phyloP scores from a whole-genome alignment of 2,329 filamentous ascomycete genomes.

The Fusarium proliferatum region DNA sequence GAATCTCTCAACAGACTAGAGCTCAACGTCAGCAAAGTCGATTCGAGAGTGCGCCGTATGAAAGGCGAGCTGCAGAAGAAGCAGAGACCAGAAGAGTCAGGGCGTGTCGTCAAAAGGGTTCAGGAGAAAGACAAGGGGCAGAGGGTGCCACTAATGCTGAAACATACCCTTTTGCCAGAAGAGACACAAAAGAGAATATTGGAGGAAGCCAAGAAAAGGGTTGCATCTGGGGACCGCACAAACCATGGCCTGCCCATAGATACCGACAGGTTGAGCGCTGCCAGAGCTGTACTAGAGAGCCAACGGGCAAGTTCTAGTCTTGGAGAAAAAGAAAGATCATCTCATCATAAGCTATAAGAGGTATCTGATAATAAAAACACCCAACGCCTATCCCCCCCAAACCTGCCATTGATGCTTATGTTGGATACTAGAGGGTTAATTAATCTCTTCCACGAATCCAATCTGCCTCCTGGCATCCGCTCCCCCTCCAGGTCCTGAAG shows the following conservation, averaged over 20 bases:
- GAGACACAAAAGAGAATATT: not conserved
- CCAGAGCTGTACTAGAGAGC: too few relatives aligned
- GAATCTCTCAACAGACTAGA: too few relatives aligned
- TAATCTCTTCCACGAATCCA: constrained; percentile 67
- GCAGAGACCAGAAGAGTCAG: not conserved
- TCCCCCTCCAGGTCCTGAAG: constrained; percentile 50
- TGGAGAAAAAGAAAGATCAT: not conserved
- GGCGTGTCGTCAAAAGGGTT: too few relatives aligned
- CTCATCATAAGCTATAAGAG: not conserved
- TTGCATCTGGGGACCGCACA: not conserved
- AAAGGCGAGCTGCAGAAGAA: not conserved
- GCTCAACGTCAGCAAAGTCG: not conserved
- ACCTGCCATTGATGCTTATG: constrained; percentile 5
- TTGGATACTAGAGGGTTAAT: constrained; percentile 43
- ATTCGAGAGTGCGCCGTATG: not conserved
- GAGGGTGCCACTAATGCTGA: not conserved
- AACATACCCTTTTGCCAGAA: not conserved
- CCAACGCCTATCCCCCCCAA: constrained; percentile 14
- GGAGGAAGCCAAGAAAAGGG: not conserved
- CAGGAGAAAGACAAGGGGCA: not conserved
- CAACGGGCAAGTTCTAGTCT: not conserved
- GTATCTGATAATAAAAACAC: constrained; percentile 14
- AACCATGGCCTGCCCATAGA: not conserved
- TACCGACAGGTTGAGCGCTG: too few relatives aligned
- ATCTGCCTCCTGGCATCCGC: constrained; percentile 59